phyloP scores from a whole-genome alignment of 1,284 basidiomycete genomes.

The Fomitopsis schrenkii region DNA sequence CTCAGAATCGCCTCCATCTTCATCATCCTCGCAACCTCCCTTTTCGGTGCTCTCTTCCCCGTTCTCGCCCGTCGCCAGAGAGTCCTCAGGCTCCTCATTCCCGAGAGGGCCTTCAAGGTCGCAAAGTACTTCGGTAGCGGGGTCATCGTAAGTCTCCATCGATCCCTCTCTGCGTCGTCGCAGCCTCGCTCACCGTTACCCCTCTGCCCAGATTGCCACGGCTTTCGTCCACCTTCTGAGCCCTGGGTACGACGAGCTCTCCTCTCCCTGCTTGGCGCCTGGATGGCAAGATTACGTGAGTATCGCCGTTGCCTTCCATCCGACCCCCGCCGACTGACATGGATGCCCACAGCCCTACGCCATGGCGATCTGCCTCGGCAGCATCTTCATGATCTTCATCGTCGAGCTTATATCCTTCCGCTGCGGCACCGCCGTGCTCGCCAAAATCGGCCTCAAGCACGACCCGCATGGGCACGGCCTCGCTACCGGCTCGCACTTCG shows the following conservation, averaged over 20 bases:
- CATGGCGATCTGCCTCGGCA: slow-evolving; percentile 74
- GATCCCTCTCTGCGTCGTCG: slow-evolving; percentile 11
- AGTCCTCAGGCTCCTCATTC: slow-evolving; percentile 48
- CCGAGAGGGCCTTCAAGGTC: slow-evolving; percentile 72
- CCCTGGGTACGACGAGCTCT: slow-evolving; percentile 71
- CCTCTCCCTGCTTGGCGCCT: slow-evolving; percentile 66
- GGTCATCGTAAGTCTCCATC: slow-evolving; percentile 62
- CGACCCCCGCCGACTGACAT: slow-evolving; percentile 2
- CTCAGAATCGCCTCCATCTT: slow-evolving; percentile 86
- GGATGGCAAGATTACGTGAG: slow-evolving; percentile 76
- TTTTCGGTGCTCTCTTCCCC: slow-evolving; percentile 79
- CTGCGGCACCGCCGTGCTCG: slow-evolving; percentile 66
- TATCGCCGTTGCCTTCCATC: slow-evolving; percentile 13
- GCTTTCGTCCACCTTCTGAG: slow-evolving; percentile 85
- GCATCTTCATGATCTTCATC: slow-evolving; percentile 83
- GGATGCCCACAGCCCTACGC: slow-evolving; percentile 60
- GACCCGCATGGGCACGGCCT: slow-evolving; percentile 65
- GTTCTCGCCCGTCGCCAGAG: slow-evolving; percentile 64
- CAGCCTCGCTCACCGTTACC: background rate
- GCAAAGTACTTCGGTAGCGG: slow-evolving; percentile 96
- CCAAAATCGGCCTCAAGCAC: slow-evolving; percentile 47
- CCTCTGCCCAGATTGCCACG: slow-evolving; percentile 71
- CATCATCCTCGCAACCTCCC: slow-evolving; percentile 73
- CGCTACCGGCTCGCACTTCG: slow-evolving; percentile 51
- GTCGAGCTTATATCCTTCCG: slow-evolving; percentile 84